Evolutionary conservation across 2,329 filamentous ascomycete genomes (phyloP).

Genomic region (Monilinia aucupariae): DNA sequence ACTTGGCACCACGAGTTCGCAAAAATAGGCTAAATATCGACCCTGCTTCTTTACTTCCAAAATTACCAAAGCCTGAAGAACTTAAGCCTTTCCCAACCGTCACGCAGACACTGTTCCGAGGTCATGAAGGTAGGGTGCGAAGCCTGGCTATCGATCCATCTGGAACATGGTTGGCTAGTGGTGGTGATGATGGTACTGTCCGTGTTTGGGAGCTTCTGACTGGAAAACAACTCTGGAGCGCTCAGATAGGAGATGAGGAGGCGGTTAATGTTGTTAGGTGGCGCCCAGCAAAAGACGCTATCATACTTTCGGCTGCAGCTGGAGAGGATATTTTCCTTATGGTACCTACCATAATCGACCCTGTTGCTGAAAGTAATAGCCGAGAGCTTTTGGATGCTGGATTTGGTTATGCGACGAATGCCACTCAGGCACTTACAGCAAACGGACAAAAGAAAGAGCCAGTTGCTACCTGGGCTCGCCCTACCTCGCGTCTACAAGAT

Average conservation of each 20-base stretch:
- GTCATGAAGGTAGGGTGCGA: conserved; percentile 83
- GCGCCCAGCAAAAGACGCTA: conserved; percentile 76
- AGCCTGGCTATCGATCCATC: conserved; percentile 79
- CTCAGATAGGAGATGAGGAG: conserved; percentile 70
- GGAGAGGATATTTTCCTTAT: conserved; percentile 84
- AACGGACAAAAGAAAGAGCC: conserved; percentile 64
- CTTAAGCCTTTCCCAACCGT: conserved; percentile 91
- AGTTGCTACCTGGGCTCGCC: conserved; percentile 77
- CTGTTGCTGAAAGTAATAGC: conserved; percentile 67
- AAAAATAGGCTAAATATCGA: conserved; percentile 97
- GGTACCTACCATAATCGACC: conserved; percentile 66
- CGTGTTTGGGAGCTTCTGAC: conserved; percentile 85
- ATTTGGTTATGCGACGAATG: conserved; percentile 84
- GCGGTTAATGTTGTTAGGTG: conserved; percentile 83
- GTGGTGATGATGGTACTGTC: conserved; percentile 89
- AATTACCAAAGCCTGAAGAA: conserved; percentile 87
- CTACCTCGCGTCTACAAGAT: conserved; percentile 65
- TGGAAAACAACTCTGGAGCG: conserved; percentile 81
- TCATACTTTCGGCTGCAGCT: conserved; percentile 75
- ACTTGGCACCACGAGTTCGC: conserved; percentile 84
- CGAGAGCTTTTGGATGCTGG: conserved; percentile 75
- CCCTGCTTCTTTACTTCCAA: conserved; percentile 84
- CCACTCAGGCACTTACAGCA: conserved; percentile 46
- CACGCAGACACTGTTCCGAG: conserved; percentile 79
- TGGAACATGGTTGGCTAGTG: conserved; percentile 80